Evolutionary conservation across 2,329 filamentous ascomycete species (phyloP).

Genomic region (Diatrype stigma): DNA sequence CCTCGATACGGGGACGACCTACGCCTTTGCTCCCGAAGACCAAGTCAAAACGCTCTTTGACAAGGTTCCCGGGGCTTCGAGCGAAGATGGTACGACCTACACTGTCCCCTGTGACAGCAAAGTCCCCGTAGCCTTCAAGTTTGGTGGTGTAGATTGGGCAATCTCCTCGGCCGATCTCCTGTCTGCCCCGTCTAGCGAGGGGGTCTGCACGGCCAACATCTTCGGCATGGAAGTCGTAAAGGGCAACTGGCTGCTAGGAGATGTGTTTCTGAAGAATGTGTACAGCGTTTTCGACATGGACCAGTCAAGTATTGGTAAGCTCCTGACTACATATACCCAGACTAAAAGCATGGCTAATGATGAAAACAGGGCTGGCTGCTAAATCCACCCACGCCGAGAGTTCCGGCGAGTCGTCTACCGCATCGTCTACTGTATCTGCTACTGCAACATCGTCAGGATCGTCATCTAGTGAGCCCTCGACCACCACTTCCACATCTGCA

Average conservation of each 20-base stretch:
- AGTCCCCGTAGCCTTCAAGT: slow-evolving; percentile 57
- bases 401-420: slow-evolving; percentile 14
- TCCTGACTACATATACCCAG: not conserved
- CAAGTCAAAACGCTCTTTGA: slow-evolving; percentile 67
- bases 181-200: slow-evolving; percentile 37
- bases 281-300: slow-evolving; percentile 83
- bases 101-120: slow-evolving; percentile 69
- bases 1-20: slow-evolving; percentile 82
- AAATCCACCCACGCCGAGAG: slow-evolving; percentile 19
- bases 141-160: slow-evolving; percentile 63
- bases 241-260: slow-evolving; percentile 74
- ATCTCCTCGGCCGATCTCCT: slow-evolving; percentile 72
- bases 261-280: slow-evolving; percentile 85
- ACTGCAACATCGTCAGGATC: slow-evolving; percentile 5
- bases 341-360: slow-evolving; percentile 3
- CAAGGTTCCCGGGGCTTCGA: slow-evolving; percentile 58
- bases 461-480: slow-evolving; percentile 6
- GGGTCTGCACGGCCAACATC: slow-evolving; percentile 65
- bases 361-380: slow-evolving; percentile 31
- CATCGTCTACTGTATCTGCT: slow-evolving; percentile 10
- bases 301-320: slow-evolving; percentile 56
- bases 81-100: slow-evolving; percentile 57
- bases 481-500: slow-evolving; percentile 9
- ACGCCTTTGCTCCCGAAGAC: slow-evolving; percentile 64
- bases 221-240: slow-evolving; percentile 66